Evolutionary conservation across 1,139 yeast species (phyloP).

Genomic region (Pichia sp.): DNA sequence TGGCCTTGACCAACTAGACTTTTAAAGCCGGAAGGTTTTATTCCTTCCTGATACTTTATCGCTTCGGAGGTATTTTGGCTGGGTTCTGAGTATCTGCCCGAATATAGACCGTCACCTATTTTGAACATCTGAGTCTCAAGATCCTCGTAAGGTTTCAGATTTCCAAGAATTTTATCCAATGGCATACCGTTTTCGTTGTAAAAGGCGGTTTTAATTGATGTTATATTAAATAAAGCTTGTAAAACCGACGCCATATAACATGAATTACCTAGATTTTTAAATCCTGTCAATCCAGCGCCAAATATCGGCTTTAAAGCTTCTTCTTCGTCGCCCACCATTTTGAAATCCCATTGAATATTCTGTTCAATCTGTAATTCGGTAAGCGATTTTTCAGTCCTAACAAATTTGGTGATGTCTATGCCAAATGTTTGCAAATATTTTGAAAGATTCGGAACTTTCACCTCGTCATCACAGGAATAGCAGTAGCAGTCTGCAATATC

Average conservation of each 20-base stretch:
- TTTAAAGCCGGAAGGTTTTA: constrained; percentile 72
- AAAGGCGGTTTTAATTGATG: constrained; percentile 22
- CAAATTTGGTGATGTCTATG: constrained; percentile 49
- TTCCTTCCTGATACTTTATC: constrained; percentile 57
- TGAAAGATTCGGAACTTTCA: constrained; percentile 57
- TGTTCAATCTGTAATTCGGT: constrained; percentile 89
- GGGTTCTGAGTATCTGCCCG: constrained; percentile 67
- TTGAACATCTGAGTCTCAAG: constrained; percentile 67
- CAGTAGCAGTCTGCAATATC: constrained; percentile 79
- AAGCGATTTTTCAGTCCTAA: constrained; percentile 75
- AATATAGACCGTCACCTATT: constrained; percentile 66
- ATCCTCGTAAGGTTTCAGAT: constrained; percentile 53
- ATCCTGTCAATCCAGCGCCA: constrained; percentile 69
- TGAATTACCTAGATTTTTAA: constrained; percentile 85
- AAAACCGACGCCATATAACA: constrained; percentile 82
- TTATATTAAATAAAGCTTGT: constrained; percentile 53
- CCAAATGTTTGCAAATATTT: constrained; percentile 51
- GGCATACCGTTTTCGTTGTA: constrained; percentile 25
- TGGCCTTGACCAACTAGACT: constrained; percentile 69
- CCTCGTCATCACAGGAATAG: constrained; percentile 83
- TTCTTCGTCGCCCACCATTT: constrained; percentile 68
- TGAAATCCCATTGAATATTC: constrained; percentile 88
- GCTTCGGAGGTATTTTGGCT: constrained; percentile 34
- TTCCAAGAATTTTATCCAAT: constrained; percentile 22
- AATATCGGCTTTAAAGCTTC: constrained; percentile 53